phyloP scores from a whole-genome alignment of 768 basidiomycete species.

The Boletus pseudopeckii region DNA sequence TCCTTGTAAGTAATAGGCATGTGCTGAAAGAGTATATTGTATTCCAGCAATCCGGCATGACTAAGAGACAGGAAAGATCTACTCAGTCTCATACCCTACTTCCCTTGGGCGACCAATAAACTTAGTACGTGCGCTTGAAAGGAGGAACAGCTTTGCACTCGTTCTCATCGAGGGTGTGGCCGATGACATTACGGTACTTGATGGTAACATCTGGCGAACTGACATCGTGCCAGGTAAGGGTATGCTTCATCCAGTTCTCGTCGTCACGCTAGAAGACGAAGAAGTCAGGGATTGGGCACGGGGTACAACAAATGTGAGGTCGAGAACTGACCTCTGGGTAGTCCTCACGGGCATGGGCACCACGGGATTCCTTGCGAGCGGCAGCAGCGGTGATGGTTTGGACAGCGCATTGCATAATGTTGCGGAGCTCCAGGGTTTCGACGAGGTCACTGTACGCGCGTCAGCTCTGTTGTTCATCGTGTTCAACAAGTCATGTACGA shows the following conservation, averaged over 20 bases:
- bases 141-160: constrained; percentile 98
- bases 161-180: constrained; percentile 84
- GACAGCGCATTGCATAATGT: constrained; percentile 90
- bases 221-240: constrained; percentile 85
- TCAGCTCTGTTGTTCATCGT: constrained; percentile 7
- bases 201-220: constrained; percentile 80
- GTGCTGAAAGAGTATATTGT: constrained; percentile 1
- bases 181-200: constrained; percentile 85
- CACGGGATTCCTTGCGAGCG: constrained; percentile 95
- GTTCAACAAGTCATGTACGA: constrained; percentile 55
- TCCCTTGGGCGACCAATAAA: neutral
- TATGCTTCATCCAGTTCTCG: constrained; percentile 91
- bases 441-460: constrained; percentile 71
- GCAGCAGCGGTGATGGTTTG: constrained; percentile 93
- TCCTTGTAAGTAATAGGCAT: neutral
- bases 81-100: constrained; percentile 4
- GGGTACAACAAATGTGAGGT: neutral
- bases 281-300: constrained; percentile 1
- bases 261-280: constrained; percentile 74
- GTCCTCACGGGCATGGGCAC: constrained; percentile 98
- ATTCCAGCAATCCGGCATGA: constrained; percentile 9
- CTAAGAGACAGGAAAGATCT: constrained; percentile 7
- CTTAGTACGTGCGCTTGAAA: constrained; percentile 92
- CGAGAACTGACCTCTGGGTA: constrained; percentile 72
- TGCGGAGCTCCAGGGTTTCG: constrained; percentile 96